Evolutionary conservation across 495 filamentous ascomycete genomes (phyloP), one percentile per base, ranked within the genome.

Genomic region (Aspergillus bertholletiae): DNA sequence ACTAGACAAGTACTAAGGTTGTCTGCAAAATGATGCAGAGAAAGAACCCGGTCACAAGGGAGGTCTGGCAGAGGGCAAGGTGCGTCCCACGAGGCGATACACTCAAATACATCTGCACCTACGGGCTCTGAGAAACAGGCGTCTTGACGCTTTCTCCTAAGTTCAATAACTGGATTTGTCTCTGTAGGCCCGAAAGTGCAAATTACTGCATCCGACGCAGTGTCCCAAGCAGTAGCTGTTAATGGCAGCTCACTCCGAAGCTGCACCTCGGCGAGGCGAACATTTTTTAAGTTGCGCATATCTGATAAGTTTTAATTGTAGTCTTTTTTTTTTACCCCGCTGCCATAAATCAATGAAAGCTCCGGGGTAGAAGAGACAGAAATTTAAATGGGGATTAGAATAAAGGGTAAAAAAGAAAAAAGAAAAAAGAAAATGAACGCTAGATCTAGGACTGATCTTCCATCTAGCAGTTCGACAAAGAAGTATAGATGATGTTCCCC

Each of bases 21-120:
- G 65, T 96, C 94, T 28, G 84, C 80, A 69, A 96, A 92, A 71
- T 90, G 88, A 62, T 96, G 92, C 55, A 96, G 74, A 64, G 78
- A 82, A 43, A 92, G 66, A 57, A 97, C 79, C 46, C 77, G 74
- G 66, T 97, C 93, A 63, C 78, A 82, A 18, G 73, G 55, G 48
- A 92, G 74, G 58, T 89, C 79, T 46, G 88, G 85, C 53, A 82
- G 75, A 26, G 88, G 86, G 63, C 82, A 87, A 49, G 82, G 84
- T 12, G 86, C 88, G 76, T 96, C 88, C 94, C 94, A 97, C 26
- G 88, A 88, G 48, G 91, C 87, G 62, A 97, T 84, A 32, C 62
- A 69, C 44, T 79, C 70, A 27, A 78, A 72, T 41, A 56, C 64
- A 49, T 74, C 71, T 43, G 66, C 65, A 17, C 59, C 65, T 48